A percentile compares a stretch with the other conserved stretches of the same genome.
Conservation (phyloP, 345 rosid genomes). For the Ceriops zippeliana region DNA sequence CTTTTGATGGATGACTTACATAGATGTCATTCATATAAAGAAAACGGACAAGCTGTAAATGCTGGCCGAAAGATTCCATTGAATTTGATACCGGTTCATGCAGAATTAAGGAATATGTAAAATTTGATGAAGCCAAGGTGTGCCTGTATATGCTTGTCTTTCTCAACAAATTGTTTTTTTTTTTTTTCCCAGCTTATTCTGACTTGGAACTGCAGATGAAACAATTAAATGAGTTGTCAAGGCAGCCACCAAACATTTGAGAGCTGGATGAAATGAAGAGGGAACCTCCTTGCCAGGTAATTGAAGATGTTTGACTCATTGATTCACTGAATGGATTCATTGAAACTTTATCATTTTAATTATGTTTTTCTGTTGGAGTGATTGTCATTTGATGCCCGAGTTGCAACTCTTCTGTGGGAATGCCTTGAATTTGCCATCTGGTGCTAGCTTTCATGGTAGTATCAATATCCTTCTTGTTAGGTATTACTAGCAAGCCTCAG, state of each 20-base stretch:
- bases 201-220: conserved; percentile 46
- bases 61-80: conserved; percentile 67
- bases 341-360: background rate
- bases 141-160: background rate
- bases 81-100: conserved; percentile 58
- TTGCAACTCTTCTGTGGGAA: conserved; percentile 88
- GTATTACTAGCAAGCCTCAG: conserved; percentile 96
- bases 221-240: conserved; percentile 60
- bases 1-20: conserved; percentile 59
- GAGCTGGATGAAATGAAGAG: conserved; percentile 93
- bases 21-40: conserved; percentile 87
- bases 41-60: conserved; percentile 74
- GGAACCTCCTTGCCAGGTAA: conserved; percentile 90
- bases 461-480: conserved; percentile 93
- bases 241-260: conserved; percentile 84
- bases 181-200: background rate
- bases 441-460: conserved; percentile 94
- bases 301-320: background rate
- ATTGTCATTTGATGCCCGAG: conserved; percentile 15
- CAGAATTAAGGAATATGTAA: conserved; percentile 57
- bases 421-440: conserved; percentile 73
- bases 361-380: conserved; percentile 7
- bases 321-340: background rate
- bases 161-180: background rate
- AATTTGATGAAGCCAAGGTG: conserved; percentile 71